Evolutionary conservation across 441 rosid genomes (phyloP).

Genomic region (Gossypium trilobum): DNA sequence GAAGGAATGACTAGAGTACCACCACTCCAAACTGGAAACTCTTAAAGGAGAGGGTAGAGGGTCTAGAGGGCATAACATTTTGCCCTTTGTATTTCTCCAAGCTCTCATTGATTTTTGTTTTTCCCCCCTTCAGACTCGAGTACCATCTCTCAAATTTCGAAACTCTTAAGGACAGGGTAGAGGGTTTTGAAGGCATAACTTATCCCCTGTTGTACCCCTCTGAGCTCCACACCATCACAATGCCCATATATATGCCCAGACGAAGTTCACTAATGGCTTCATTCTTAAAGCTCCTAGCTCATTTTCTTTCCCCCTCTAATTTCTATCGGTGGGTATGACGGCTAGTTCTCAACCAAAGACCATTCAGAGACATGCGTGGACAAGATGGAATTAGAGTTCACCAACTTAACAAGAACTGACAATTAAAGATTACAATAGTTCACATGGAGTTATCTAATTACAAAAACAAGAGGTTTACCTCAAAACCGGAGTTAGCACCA

Average conservation of each 20-base stretch:
- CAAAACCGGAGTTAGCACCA: constrained; percentile 90
- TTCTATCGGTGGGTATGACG: no score
- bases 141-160: no score
- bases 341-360: no score
- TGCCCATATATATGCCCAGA: no score
- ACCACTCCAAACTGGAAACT: background rate
- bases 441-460: background rate
- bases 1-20: background rate
- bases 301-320: no score
- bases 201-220: background rate
- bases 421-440: background rate
- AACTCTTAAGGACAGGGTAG: background rate
- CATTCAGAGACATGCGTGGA: background rate
- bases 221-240: background rate
- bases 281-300: no score
- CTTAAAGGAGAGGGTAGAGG: background rate
- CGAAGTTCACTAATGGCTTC: no score
- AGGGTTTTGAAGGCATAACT: background rate
- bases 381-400: background rate
- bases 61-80: no score
- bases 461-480: constrained; percentile 38
- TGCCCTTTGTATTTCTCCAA: no score
- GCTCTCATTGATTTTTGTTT: no score
- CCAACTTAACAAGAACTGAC: background rate
- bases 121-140: no score